Conservation (phyloP, 1,284 basidiomycete genomes). For the Cutaneotrichosporon sp. region DNA sequence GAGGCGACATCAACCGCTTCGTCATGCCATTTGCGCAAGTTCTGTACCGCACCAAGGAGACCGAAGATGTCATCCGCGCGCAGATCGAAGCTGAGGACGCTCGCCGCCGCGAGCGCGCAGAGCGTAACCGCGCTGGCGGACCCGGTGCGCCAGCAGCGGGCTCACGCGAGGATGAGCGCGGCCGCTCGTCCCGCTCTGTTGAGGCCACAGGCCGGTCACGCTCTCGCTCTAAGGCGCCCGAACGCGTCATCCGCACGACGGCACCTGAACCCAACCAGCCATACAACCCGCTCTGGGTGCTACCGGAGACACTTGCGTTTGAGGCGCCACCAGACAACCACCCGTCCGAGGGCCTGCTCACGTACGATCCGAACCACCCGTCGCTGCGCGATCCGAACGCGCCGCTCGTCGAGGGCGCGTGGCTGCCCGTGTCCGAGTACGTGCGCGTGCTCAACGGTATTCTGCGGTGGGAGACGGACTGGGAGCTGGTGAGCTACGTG, state of each 20-base stretch:
- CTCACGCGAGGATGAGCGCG: conserved; percentile 29
- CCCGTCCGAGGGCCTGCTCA: conserved; percentile 66
- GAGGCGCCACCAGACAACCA: conserved; percentile 60
- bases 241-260: conserved; percentile 22
- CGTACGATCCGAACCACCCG: conserved; percentile 60
- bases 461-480: conserved; percentile 71
- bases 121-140: background rate
- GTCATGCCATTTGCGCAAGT: conserved; percentile 43
- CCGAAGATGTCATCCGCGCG: conserved; percentile 28
- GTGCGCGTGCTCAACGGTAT: conserved; percentile 63
- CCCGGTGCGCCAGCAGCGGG: background rate
- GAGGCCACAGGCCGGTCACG: conserved; percentile 52
- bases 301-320: conserved; percentile 72
- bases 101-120: conserved; percentile 14
- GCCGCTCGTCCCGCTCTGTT: conserved; percentile 20
- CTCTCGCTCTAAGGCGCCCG: conserved; percentile 59
- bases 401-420: conserved; percentile 49
- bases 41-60: conserved; percentile 43
- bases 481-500: conserved; percentile 92
- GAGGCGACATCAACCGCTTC: conserved; percentile 48
- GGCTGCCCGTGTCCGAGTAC: conserved; percentile 77
- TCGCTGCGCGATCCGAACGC: conserved; percentile 51
- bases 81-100: conserved; percentile 32
- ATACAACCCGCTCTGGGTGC: conserved; percentile 64
- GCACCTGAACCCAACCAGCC: conserved; percentile 29